Evolutionary conservation across 1,284 basidiomycete species (phyloP), one percentile per base, ranked within the genome.

Genomic region (Tilletia caries): DNA sequence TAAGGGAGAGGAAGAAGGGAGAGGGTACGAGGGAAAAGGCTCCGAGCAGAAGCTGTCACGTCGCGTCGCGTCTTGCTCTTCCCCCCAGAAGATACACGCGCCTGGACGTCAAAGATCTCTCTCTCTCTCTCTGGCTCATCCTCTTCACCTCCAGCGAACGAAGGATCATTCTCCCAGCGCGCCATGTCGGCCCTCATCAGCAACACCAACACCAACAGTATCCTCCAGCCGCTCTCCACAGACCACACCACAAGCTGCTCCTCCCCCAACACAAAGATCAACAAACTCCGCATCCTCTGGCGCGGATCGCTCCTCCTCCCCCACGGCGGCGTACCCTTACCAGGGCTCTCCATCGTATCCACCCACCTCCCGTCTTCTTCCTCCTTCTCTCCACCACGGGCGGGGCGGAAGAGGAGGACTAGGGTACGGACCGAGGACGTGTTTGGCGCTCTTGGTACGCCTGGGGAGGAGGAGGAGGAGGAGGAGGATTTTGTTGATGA

Each of bases 231-330:
- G 48, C 48, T 20, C 48, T 50, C 48, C 48, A 50, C 23, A 20
- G 20, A 50, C 20, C 48, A 50, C 48, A 25, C 13, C 48, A 25
- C 48, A 8, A 25, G 12, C 37, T 10, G 12, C 37, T 10, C 37
- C 37, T 41, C 37, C 8, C 37, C 37, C 8, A 41, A 15, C 37
- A 41, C 10, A 41, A 10, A 6, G 37, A 41, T 15, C 34, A 33
- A 62, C 58, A 62, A 62, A 29, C 29, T 62, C 32, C 27, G 58
- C 27, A 62, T 62, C 29, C 58, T 62, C 29, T 62, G 58, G 58
- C 27, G 58, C 18, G 58, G 58, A 25, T 62, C 58, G 18, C 32
- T 62, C 32, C 6, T 62, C 18, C 58, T 62, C 18, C 37, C 37
- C 8, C 10, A 62, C 18, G 58, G 6, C 12, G 58, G 58, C 27